Percentiles rank a stretch among this genome's conserved stretches.
Conservation (phyloP, 441 rosid genomes). For the Theobroma grandiflorum region DNA sequence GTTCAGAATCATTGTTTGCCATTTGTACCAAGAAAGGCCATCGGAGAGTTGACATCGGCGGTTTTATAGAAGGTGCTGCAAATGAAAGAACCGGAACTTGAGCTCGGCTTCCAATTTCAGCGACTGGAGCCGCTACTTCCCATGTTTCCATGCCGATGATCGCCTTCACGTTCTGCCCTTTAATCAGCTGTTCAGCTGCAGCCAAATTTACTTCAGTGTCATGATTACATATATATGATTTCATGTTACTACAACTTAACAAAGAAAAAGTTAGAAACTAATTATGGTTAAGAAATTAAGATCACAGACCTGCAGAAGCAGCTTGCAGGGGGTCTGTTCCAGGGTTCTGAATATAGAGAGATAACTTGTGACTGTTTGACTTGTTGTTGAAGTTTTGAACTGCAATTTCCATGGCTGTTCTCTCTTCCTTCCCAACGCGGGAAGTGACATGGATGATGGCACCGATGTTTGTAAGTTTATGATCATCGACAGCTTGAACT, state of each 20-base stretch:
- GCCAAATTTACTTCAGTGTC: neutral
- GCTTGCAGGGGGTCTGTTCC: constrained; percentile 37
- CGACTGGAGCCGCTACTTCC: constrained; percentile 56
- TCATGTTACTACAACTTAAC: too few species aligned
- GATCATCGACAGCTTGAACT: neutral
- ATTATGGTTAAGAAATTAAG: neutral
- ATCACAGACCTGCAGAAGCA: constrained; percentile 41
- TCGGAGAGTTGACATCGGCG: constrained; percentile 25
- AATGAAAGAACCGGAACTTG: constrained; percentile 53
- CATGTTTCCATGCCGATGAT: constrained; percentile 55
- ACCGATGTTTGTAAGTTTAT: constrained; percentile 35
- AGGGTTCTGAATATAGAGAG: constrained; percentile 39
- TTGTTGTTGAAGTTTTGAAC: constrained; percentile 34
- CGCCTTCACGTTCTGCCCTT: constrained; percentile 40
- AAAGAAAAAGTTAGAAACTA: too few species aligned
- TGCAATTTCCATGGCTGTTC: constrained; percentile 49
- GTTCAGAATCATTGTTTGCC: constrained; percentile 35
- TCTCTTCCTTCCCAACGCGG: constrained; percentile 42
- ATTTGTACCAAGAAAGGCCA: constrained; percentile 55
- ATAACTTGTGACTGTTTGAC: constrained; percentile 30
- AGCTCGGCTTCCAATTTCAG: constrained; percentile 41
- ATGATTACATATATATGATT: too few species aligned
- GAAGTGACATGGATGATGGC: constrained; percentile 48
- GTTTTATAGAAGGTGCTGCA: constrained; percentile 31
- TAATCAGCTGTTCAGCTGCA: constrained; percentile 49